Conservation (phyloP, 2,329 filamentous ascomycete species). For the Claviceps pazoutovae region DNA sequence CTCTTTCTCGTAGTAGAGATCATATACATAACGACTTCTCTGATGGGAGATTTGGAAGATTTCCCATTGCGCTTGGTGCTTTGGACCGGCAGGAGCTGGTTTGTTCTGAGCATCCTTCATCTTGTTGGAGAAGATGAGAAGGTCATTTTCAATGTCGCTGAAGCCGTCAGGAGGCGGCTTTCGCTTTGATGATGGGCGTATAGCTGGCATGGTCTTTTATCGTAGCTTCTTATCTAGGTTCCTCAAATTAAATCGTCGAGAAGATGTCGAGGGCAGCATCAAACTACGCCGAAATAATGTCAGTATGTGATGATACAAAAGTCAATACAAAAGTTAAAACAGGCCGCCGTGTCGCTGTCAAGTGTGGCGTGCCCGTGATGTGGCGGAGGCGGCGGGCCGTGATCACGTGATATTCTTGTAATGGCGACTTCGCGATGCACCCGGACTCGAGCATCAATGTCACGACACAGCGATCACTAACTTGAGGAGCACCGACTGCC, state of each 20-base stretch:
- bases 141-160: constrained; percentile 74
- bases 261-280: not conserved
- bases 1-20: constrained; percentile 95
- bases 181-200: constrained; percentile 60
- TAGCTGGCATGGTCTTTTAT: constrained; percentile 51
- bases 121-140: constrained; percentile 75
- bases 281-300: not conserved
- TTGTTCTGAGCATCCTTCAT: constrained; percentile 94
- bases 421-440: not conserved
- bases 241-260: not conserved
- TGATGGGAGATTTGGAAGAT: constrained; percentile 97
- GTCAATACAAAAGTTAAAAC: not conserved
- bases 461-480: constrained; percentile 15
- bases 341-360: not conserved
- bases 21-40: constrained; percentile 84
- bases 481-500: constrained; percentile 25
- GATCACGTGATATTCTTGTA: constrained; percentile 16
- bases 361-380: constrained; percentile 7
- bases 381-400: constrained; percentile 7
- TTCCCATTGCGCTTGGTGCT: constrained; percentile 89
- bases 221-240: not conserved
- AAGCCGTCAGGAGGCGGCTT: constrained; percentile 80
- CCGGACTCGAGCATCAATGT: constrained; percentile 11
- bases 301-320: not conserved
- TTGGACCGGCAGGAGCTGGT: constrained; percentile 61